Evolutionary conservation across 352 stramenopile genomes (phyloP).

Genomic region (Pythium rhizo-oryzae): DNA sequence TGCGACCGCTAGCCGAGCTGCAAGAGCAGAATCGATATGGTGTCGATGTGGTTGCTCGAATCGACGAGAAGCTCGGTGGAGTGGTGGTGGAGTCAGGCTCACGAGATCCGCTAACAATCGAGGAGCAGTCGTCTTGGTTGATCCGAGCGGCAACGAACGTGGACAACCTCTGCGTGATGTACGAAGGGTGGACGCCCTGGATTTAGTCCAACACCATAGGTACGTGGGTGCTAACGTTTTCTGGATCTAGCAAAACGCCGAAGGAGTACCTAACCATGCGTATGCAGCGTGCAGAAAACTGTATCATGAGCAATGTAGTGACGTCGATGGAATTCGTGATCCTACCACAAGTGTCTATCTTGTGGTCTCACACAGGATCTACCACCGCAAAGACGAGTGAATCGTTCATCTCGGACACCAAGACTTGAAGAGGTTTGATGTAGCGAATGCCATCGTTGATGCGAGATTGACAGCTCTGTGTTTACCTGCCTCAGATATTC

Average conservation of each 20-base stretch:
- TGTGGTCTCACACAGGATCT: no score
- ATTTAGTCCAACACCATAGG: slow-evolving; percentile 43
- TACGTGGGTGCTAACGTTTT: neutral
- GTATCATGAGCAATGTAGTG: no score
- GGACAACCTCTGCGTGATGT: slow-evolving; percentile 89
- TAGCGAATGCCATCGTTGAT: no score
- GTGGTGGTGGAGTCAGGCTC: slow-evolving; percentile 38
- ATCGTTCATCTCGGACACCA: no score
- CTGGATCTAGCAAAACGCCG: neutral
- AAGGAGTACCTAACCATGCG: neutral
- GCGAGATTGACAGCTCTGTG: no score
- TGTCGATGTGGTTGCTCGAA: slow-evolving; percentile 66
- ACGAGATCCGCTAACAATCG: slow-evolving; percentile 51
- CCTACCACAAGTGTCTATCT: no score
- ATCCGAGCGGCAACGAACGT: slow-evolving; percentile 77
- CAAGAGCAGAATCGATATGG: slow-evolving; percentile 53
- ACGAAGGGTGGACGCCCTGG: slow-evolving; percentile 90
- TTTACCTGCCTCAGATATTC: no score
- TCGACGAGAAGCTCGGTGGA: slow-evolving; percentile 78
- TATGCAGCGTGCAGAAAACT: neutral
- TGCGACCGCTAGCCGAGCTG: slow-evolving; percentile 20
- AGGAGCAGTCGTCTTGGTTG: slow-evolving; percentile 80
- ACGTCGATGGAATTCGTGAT: no score
- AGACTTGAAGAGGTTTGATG: no score
- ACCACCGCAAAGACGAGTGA: no score